Evolutionary conservation across 2,329 filamentous ascomycete genomes (phyloP).

Genomic region (Kalmusia sp.): DNA sequence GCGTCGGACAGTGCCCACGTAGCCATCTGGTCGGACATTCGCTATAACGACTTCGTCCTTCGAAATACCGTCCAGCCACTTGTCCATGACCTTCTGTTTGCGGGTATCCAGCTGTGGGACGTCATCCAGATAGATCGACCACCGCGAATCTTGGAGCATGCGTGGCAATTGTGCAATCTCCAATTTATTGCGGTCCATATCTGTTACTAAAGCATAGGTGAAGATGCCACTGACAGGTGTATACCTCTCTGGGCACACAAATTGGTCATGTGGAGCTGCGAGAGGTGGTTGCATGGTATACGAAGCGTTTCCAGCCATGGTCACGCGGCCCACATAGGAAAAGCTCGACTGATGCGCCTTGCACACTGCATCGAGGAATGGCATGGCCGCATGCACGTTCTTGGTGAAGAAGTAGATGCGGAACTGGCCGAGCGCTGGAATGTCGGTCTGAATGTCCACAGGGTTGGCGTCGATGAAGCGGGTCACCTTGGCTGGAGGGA

Average conservation of each 20-base stretch:
- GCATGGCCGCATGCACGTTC: slow-evolving; percentile 61
- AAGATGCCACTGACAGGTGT: slow-evolving; percentile 71
- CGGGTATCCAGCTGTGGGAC: slow-evolving; percentile 64
- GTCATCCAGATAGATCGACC: slow-evolving; percentile 77
- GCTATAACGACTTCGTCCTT: slow-evolving; percentile 67
- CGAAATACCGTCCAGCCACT: slow-evolving; percentile 70
- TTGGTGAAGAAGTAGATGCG: slow-evolving; percentile 75
- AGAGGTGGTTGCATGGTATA: slow-evolving; percentile 67
- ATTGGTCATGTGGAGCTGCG: slow-evolving; percentile 68
- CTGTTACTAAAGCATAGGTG: slow-evolving; percentile 70
- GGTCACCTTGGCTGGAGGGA: slow-evolving; percentile 74
- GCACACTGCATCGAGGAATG: slow-evolving; percentile 68
- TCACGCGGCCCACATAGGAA: slow-evolving; percentile 67
- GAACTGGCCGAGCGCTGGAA: slow-evolving; percentile 80
- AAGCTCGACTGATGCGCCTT: slow-evolving; percentile 58
- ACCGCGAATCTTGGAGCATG: slow-evolving; percentile 68
- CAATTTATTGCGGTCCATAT: slow-evolving; percentile 66
- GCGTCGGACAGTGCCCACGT: slow-evolving; percentile 68
- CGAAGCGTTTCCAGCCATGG: slow-evolving; percentile 65
- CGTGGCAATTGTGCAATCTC: slow-evolving; percentile 71
- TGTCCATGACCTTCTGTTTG: slow-evolving; percentile 63
- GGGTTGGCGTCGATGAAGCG: slow-evolving; percentile 81
- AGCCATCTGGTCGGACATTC: slow-evolving; percentile 76
- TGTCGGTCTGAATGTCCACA: slow-evolving; percentile 78
- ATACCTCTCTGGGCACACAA: slow-evolving; percentile 72